Evolutionary conservation across 306 rosid genomes (phyloP), one percentile per base, ranked within the genome.

Genomic region (Lablab purpureus): DNA sequence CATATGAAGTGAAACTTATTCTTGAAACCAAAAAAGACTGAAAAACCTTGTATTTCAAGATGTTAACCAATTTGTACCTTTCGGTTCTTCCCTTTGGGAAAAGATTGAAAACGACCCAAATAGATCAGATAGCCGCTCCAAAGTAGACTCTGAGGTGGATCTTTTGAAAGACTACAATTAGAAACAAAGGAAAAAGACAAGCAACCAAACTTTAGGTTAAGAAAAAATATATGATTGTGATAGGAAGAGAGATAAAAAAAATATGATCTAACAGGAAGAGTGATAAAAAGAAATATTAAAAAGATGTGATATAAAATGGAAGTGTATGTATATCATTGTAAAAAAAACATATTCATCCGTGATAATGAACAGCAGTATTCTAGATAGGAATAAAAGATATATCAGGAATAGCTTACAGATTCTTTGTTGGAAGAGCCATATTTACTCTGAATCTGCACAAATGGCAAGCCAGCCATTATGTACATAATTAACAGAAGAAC

Each of bases 21-120:
- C 51, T 23, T 43, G 49, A 76, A 63, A 79, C 77, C 59, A 79
- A 28, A 60, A 58, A 13, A 58, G 4, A 45, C 6, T n/a, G 54
- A 55, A 60, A 43, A 65, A 66, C 25, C 28, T 30, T 78, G 60
- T 34, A 50, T 25, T 28, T n/a, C n/a, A 69, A 70, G 13, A n/a
- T 56, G 63, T 32, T 28, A 27, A 58, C 30, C 25, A 62, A 3
- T 65, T 62, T 63, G 52, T 81, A 96, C 99, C 97, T 91, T 65
- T 90, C 34, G 80, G 88, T 81, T 90, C 94, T 34, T 91, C 97
- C 87, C 84, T 87, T 41, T 67, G 94, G 52, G 84, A 83, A 77
- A 93, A 90, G 71, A 89, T 82, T 64, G 98, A 88, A 83, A 93
- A 93, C 67, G 99, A 93, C 63, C 98, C 99, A 77, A 96, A 84